Evolutionary conservation across 495 filamentous ascomycete species (phyloP), one percentile per base, ranked within the genome.

Genomic region (Lophiostoma macrostomum): DNA sequence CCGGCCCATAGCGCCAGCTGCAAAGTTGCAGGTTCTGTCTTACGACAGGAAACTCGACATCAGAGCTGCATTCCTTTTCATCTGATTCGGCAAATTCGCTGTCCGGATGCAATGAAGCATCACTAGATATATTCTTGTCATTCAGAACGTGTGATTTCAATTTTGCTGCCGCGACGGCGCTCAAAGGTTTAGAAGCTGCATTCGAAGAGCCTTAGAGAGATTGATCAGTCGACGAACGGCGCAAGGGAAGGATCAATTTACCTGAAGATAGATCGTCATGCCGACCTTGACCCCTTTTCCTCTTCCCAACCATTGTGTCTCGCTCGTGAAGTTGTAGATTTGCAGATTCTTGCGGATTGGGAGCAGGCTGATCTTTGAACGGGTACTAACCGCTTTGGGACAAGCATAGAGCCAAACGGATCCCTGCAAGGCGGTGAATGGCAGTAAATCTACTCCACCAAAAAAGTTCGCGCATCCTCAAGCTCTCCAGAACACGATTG

Each of bases 161-260:
- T 48, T 27, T 56, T 27, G 58, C 58, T 22, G 59, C 59, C 25
- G 59, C 53, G 12, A 53, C 29, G 6, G 59, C 59, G 27, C 59
- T 62, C 2, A 62, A 14, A 18, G 53, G 59, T 32, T 50, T 47
- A 16, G n/a, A 27, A 11, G n/a, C 27, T 1, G 19, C 14, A 4
- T 50, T 42, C 16, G 23, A n/a, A 16, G 31, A 11, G 18, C 3
- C 44, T 47, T 34, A 18, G 35, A 11, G 32, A 5, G 25, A 27
- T 14, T 39, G 36, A 13, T 32, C 7, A 37, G 13, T 41, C 16
- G 8, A 3, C 28, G 20, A 14, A 16, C 5, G 23, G 25, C 16
- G 22, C 10, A 1, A 22, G 16, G 12, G 31, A 20, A 36, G 34
- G 16, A 20, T 25, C 11, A 20, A 2, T 13, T 52, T 29, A 58